Base-by-base conservation (phyloP, 2,329 filamentous ascomycete species). In the Aspergillus udagawae region DNA sequence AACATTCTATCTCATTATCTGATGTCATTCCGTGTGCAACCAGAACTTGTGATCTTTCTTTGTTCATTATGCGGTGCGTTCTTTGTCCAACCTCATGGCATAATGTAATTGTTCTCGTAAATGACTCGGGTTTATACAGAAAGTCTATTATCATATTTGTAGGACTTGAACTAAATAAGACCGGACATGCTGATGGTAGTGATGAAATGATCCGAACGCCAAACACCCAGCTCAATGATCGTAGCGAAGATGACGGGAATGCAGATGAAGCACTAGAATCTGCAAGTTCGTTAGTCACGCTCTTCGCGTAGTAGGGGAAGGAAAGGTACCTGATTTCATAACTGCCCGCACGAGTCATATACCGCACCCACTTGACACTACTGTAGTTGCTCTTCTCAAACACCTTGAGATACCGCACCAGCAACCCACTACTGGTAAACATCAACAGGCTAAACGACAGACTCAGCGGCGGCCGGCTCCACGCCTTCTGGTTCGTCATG, bases 351-450 rank as follows among this genome's bases (percentile, higher is more conserved):
- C 93, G 86, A 20, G 94, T 99, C 94, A 99, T 97, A 76, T 99
- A 99, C 67, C 94, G 82, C 67, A 99, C 94, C 94, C 94, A 99
- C 77, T 99, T 99, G 51, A 99, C 94, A 71, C 92, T 96, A 61
- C 90, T 95, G 74, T 99, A 99, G 76, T 97, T 97, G 76, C 86
- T 94, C 86, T 99, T 99, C 80, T 99, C 94, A 79, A 99, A 99
- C 1, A 99, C 94, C 78, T 99, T 99, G 57, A 99, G 78, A 74
- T 99, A 99, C 51, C 95, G 82, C 56, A 99, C 94, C 63, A 99
- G 73, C 70, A 99, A 73, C 0, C 94, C 94, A 0, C 90, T 95
- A 71, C 91, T 96, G 21, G 94, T 99, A 72, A 99, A 99, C 95
- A 99, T 99, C 68, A 99, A 82, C 68, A 99, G 77, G 62, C 89